A percentile compares a stretch with the other conserved stretches of the same genome.
These are phyloP conservation scores for Abortiporus biennis DNA, from an alignment of 1,284 basidiomycete species.

Conservation along the genomic window DNA sequence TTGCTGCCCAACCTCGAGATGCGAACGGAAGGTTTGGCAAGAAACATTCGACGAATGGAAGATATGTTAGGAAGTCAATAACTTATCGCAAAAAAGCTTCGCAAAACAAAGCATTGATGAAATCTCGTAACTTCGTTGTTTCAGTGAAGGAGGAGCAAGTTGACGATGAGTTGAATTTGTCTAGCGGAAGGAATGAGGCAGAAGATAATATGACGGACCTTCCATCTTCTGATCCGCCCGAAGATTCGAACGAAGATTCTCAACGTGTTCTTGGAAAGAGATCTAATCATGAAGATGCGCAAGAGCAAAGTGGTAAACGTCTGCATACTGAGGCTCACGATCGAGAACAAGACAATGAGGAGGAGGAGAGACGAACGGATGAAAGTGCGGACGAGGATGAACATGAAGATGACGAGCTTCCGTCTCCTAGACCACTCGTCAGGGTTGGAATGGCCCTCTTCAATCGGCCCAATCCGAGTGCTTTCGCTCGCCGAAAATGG, in stretches of 20 bases:
- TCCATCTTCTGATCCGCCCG: background rate
- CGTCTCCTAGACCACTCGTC: constrained; percentile 13
- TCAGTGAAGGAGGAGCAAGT: background rate
- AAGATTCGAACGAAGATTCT: background rate
- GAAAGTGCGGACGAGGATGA: constrained; percentile 16
- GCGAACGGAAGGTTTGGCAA: constrained; percentile 45
- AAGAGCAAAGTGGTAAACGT: constrained; percentile 1
- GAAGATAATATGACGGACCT: background rate
- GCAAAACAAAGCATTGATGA: constrained; percentile 4
- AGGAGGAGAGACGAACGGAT: constrained; percentile 9
- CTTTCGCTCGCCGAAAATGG: constrained; percentile 31
- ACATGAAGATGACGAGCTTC: constrained; percentile 15
- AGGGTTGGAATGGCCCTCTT: constrained; percentile 17
- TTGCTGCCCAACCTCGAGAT: constrained; percentile 43
- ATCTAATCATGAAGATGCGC: constrained; percentile 3
- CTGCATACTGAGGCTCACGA: constrained; percentile 11
- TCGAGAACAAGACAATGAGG: constrained; percentile 14
- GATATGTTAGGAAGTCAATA: constrained; percentile 33
- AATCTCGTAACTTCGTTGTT: constrained; percentile 2
- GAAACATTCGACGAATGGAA: constrained; percentile 46
- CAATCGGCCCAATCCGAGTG: constrained; percentile 26
- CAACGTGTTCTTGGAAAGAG: constrained; percentile 1
- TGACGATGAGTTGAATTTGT: too few species aligned
- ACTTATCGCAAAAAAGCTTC: constrained; percentile 13
- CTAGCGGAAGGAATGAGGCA: background rate